Base-by-base conservation (phyloP, 306 rosid genomes). In the peach (Prunus persica) region DNA sequence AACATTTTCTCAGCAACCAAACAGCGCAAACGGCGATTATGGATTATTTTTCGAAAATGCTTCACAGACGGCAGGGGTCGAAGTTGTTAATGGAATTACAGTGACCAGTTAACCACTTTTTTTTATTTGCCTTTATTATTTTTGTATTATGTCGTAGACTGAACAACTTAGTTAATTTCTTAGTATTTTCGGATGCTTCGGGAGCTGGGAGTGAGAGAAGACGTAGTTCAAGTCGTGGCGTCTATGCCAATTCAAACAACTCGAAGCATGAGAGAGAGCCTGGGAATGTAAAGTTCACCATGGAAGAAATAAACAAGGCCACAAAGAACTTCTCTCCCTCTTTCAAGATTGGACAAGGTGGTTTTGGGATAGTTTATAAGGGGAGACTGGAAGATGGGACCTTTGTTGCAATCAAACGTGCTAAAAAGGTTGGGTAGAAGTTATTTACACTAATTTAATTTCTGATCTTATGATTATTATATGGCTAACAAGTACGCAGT, bases 331-430 rank as follows among this genome's bases (percentile, higher is more conserved):
- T 96, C 86, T 93, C 98, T 20, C 88, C 97, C 12, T 71, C 98
- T 69, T 79, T 75, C 45, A 92, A 92, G 89, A 85, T 96, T 67
- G 99, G 99, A 61, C 99, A 91, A 87, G 99, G 99, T 28, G 99
- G 99, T 72, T 96, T 96, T 58, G 99, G 99, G 62, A 78, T 94
- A 9, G 97, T 96, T 45, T 96, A 88, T 82, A 92, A 81, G 85
- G 97, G 93, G 15, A 92, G 80, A 77, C 97, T 96, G 7, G 73
- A 20, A 4, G 86, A 91, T 76, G 99, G 99, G 73, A 82, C 89
- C 18, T 18, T 80, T 28, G 96, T 92, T 73, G 98, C 99, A 19
- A 79, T 92, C 50, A 96, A 96, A 79, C 98, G 99, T 7, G 97
- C 98, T 54, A 95, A 92, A 89, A 96, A 92, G 98, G 99, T 96